Evolutionary conservation across 2,329 filamentous ascomycete genomes (phyloP), one percentile per base, ranked within the genome.

Genomic region (Aspergillus fumigatus): DNA sequence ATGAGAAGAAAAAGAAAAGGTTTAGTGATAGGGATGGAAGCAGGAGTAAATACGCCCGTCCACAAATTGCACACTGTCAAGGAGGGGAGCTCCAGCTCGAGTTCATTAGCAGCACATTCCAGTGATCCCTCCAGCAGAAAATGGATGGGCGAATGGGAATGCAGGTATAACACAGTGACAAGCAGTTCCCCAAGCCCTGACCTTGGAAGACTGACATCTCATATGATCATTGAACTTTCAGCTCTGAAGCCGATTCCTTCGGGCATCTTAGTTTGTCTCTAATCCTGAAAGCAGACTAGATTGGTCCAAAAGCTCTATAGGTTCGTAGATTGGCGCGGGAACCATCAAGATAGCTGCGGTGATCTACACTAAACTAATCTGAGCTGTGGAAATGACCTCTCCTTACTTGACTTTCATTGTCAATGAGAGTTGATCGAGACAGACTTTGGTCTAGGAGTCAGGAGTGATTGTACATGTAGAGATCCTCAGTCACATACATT

Each of bases 1-100:
- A n/a, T 45, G 45, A 53, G 26, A 40, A 48, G 32, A 11, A 52
- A 55, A 52, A 45, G 52, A 41, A 38, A 38, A 3, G 32, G 32
- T 38, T 48, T 48, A 53, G 40, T 23, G 48, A 56, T 26, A 57
- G 25, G 52, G 49, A 58, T 49, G 17, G 17, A 53, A 53, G 38
- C 26, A 48, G 51, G 51, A 53, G n/a, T 54, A 40, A 52, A 51
- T 48, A 17, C 14, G 35, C 47, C 29, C 40, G 48, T 50, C 27
- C 51, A 52, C 48, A 32, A 40, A 21, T 32, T 29, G 51, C 50
- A 48, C 32, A 53, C 19, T 40, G 52, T 51, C 54, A 56, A 53
- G 45, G 52, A 57, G 54, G 9, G 50, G 50, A 41, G 43, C 41
- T 49, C 41, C 43, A 26, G 43, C 19, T 47, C 6, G 19, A 47